Conservation (phyloP, 352 stramenopile species). For the Pythium insidiosum region DNA sequence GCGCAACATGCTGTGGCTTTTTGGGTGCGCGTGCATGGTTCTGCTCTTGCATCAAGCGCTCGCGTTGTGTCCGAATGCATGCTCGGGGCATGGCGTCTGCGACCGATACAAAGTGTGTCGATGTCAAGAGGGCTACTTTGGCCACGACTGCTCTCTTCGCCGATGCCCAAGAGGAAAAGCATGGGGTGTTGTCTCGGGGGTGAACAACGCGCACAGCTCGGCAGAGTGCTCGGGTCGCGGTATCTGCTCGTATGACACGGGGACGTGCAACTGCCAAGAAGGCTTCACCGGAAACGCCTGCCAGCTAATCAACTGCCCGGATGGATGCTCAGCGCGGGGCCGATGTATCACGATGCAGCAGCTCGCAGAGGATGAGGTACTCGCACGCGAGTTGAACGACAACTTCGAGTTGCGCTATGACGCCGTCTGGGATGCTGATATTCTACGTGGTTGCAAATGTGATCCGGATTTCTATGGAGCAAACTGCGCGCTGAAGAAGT, state of each 20-base stretch:
- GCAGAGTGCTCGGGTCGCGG: conserved; percentile 60
- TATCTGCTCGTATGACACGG: conserved; percentile 52
- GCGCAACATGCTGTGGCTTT: background rate
- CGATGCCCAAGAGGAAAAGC: conserved; percentile 36
- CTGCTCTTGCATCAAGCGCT: background rate
- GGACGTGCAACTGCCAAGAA: conserved; percentile 73
- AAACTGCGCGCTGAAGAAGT: conserved; percentile 55
- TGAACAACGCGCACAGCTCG: conserved; percentile 33
- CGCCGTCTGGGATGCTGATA: conserved; percentile 63
- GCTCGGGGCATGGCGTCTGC: conserved; percentile 48
- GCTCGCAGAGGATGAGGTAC: conserved; percentile 35
- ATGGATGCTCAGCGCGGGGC: conserved; percentile 37
- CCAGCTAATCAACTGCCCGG: conserved; percentile 40
- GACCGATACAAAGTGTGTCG: conserved; percentile 44
- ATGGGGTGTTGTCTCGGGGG: conserved; percentile 39
- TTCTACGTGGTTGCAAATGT: conserved; percentile 70
- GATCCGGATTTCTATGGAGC: conserved; percentile 45
- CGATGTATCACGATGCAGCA: conserved; percentile 69
- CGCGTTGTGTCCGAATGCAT: conserved; percentile 45
- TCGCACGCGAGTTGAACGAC: conserved; percentile 50
- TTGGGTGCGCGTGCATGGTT: too few species aligned
- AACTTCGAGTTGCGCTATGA: conserved; percentile 29
- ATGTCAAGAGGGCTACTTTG: conserved; percentile 43
- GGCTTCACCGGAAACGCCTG: conserved; percentile 74
- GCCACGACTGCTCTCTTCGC: conserved; percentile 56